These are phyloP conservation scores for Cutaneotrichosporon arboriforme DNA, from an alignment of 1,284 basidiomycete genomes.

Conservation along the genomic window DNA sequence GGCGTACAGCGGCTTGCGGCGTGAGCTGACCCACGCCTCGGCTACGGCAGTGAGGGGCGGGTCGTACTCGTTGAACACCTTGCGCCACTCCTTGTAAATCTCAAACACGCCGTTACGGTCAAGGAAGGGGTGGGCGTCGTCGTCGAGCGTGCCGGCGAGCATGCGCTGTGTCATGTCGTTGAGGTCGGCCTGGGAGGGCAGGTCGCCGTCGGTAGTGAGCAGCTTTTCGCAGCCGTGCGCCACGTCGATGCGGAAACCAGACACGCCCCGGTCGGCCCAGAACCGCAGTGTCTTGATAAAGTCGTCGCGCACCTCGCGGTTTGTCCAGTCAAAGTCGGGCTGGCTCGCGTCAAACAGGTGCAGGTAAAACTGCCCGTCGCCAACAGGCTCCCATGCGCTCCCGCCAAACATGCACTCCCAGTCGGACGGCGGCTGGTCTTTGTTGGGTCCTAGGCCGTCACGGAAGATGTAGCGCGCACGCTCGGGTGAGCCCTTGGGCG, in stretches of 20 bases:
- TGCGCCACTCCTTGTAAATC: slow-evolving; percentile 38
- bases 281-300: slow-evolving; percentile 64
- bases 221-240: slow-evolving; percentile 35
- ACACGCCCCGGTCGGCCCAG: slow-evolving; percentile 67
- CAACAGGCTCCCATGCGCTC: slow-evolving; percentile 68
- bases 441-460: slow-evolving; percentile 48
- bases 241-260: slow-evolving; percentile 59
- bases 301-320: slow-evolving; percentile 58
- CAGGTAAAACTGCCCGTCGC: slow-evolving; percentile 63
- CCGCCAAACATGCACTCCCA: slow-evolving; percentile 68
- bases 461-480: slow-evolving; percentile 74
- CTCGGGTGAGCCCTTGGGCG: slow-evolving; percentile 50
- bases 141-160: slow-evolving; percentile 17
- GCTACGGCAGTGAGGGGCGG: slow-evolving; percentile 43
- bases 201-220: background rate
- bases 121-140: slow-evolving; percentile 26
- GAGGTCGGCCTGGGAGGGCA: slow-evolving; percentile 15
- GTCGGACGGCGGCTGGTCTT: slow-evolving; percentile 64
- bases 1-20: slow-evolving; percentile 37
- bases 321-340: slow-evolving; percentile 75
- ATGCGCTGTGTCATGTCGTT: slow-evolving; percentile 10
- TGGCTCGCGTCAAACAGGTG: slow-evolving; percentile 66
- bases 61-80: slow-evolving; percentile 41
- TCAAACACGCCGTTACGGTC: slow-evolving; percentile 38
- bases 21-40: slow-evolving; percentile 37